These are phyloP conservation scores for Mesotaenium endlicherianum DNA, from an alignment of 139 green algal species.

Conservation along the genomic window DNA sequence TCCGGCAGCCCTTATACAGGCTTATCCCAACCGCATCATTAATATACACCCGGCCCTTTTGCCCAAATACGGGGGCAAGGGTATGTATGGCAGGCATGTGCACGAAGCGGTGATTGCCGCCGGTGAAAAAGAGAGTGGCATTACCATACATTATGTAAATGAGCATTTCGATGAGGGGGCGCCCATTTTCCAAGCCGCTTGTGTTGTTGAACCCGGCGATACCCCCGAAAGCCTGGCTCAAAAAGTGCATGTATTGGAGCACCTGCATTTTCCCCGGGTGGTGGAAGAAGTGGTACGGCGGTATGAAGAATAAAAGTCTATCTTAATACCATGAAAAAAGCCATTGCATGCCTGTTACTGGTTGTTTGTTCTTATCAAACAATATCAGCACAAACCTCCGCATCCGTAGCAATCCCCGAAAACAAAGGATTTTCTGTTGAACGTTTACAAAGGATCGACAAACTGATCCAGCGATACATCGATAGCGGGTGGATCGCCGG, in stretches of 20 bases:
- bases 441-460: too few species aligned
- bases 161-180: conserved; percentile 81
- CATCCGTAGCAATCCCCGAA: too few species aligned
- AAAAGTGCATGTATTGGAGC: not conserved
- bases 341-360: not conserved
- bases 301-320: not conserved
- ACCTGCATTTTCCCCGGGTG: not conserved
- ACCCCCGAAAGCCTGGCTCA: conserved; percentile 68
- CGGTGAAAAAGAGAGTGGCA: conserved; percentile 69
- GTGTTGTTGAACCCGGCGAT: conserved; percentile 78
- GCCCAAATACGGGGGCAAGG: conserved; percentile 89
- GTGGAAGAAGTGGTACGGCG: not conserved
- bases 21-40: conserved; percentile 74
- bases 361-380: too few species aligned
- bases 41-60: conserved; percentile 97
- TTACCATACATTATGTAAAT: conserved; percentile 94
- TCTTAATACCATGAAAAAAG: too few species aligned
- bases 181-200: conserved; percentile 82
- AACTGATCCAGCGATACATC: too few species aligned
- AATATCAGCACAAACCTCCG: too few species aligned
- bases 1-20: conserved; percentile 67
- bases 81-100: conserved; percentile 84
- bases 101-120: conserved; percentile 83
- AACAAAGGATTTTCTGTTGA: too few species aligned
- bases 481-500: too few species aligned